Evolutionary conservation across 495 filamentous ascomycete genomes (phyloP).

Genomic region (Diplogelasinospora grovesii): DNA sequence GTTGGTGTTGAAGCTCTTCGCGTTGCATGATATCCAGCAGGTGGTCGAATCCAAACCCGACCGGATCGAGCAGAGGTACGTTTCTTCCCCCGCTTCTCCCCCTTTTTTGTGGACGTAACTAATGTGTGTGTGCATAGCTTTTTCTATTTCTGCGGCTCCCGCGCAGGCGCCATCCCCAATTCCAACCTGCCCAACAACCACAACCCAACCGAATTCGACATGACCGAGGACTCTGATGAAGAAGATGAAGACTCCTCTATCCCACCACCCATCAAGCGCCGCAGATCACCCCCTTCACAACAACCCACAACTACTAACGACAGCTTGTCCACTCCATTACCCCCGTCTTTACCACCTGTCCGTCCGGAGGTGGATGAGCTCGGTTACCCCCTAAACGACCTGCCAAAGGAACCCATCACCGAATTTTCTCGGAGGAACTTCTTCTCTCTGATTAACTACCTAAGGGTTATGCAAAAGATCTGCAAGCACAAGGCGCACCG

Average conservation of each 20-base stretch:
- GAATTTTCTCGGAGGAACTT: constrained; percentile 90
- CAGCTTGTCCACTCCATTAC: no score
- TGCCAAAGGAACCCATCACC: constrained; percentile 74
- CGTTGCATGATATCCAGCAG: constrained; percentile 83
- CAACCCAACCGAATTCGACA: constrained; percentile 19
- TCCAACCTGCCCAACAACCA: constrained; percentile 15
- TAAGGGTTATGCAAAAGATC: constrained; percentile 94
- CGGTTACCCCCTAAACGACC: constrained; percentile 59
- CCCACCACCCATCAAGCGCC: constrained; percentile 69
- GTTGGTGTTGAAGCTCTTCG: constrained; percentile 84
- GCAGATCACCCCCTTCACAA: constrained; percentile 37
- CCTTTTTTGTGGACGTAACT: not conserved
- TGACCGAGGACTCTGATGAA: constrained; percentile 15
- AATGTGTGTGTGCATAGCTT: constrained; percentile 50
- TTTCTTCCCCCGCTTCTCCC: not conserved
- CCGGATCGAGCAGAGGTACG: constrained; percentile 71
- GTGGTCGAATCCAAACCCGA: constrained; percentile 81
- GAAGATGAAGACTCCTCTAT: constrained; percentile 63
- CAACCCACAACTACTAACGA: no score
- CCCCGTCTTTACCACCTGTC: constrained; percentile 34
- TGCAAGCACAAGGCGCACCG: constrained; percentile 91
- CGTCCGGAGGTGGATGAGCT: constrained; percentile 85
- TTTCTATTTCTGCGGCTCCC: constrained; percentile 75
- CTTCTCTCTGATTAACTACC: constrained; percentile 85
- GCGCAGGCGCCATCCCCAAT: constrained; percentile 26